Percentiles rank a stretch among this genome's conserved stretches.
phyloP scores from a whole-genome alignment of 2,329 filamentous ascomycete genomes.

The Scedosporium apiospermum region DNA sequence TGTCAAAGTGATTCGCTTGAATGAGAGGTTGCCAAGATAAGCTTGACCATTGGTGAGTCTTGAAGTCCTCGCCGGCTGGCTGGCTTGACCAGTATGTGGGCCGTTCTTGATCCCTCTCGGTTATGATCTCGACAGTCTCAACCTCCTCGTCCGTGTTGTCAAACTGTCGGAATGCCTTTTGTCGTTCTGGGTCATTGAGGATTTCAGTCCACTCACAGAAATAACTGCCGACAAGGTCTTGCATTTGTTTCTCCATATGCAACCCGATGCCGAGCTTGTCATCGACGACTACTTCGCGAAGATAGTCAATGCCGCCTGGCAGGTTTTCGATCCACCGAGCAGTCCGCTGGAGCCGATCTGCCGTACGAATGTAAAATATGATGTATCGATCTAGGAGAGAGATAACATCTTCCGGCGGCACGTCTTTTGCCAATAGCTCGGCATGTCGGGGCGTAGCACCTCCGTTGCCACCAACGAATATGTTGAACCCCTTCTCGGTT shows the following conservation, averaged over 20 bases:
- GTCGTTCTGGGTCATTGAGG: slow-evolving; percentile 57
- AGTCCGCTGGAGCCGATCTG: slow-evolving; percentile 81
- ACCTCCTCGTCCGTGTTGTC: slow-evolving; percentile 68
- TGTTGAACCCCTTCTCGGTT: slow-evolving; percentile 87
- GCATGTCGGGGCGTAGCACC: slow-evolving; percentile 77
- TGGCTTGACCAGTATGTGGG: slow-evolving; percentile 72
- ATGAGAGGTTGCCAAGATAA: slow-evolving; percentile 75
- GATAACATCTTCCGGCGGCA: slow-evolving; percentile 71
- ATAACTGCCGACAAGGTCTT: slow-evolving; percentile 70
- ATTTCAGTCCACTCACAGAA: slow-evolving; percentile 92
- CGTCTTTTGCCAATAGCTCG: slow-evolving; percentile 78
- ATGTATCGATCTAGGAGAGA: slow-evolving; percentile 81
- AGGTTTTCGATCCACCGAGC: slow-evolving; percentile 80
- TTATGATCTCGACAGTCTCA: slow-evolving; percentile 59
- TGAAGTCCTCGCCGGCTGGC: slow-evolving; percentile 61
- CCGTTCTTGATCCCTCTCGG: slow-evolving; percentile 62
- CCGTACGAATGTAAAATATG: slow-evolving; percentile 89
- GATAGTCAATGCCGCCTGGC: slow-evolving; percentile 74
- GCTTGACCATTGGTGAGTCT: slow-evolving; percentile 24
- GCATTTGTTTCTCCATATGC: slow-evolving; percentile 80
- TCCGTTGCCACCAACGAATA: slow-evolving; percentile 84
- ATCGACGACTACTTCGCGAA: slow-evolving; percentile 72
- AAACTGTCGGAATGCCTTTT: slow-evolving; percentile 70
- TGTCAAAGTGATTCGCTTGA: slow-evolving; percentile 59
- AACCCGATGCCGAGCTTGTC: slow-evolving; percentile 81